Conservation (phyloP, 495 filamentous ascomycete genomes). For the Penicillium odoratum region DNA sequence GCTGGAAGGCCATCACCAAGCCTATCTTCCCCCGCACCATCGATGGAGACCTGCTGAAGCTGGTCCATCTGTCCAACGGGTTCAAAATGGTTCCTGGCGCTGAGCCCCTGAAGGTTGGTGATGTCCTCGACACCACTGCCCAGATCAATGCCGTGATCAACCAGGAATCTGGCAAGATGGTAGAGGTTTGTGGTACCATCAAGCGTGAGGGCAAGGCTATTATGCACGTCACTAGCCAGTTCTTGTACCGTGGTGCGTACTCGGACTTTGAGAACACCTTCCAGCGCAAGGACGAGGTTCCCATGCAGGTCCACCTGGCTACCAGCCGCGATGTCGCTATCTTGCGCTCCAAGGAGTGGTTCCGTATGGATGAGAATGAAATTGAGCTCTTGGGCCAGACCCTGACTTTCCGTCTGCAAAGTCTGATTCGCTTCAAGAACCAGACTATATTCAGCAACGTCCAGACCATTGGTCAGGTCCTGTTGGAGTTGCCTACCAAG, state of each 20-base stretch:
- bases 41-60: conserved; percentile 90
- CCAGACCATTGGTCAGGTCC: conserved; percentile 87
- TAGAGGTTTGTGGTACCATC: conserved; percentile 97
- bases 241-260: conserved; percentile 92
- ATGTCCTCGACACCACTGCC: conserved; percentile 88
- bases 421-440: conserved; percentile 91
- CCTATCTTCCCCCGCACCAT: conserved; percentile 95
- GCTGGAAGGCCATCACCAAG: conserved; percentile 99
- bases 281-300: conserved; percentile 93
- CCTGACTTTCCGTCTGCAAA: conserved; percentile 93
- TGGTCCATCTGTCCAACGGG: conserved; percentile 93
- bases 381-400: conserved; percentile 87
- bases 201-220: conserved; percentile 81
- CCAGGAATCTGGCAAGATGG: conserved; percentile 98
- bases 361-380: conserved; percentile 76
- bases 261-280: conserved; percentile 96
- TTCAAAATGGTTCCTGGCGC: conserved; percentile 99
- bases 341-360: conserved; percentile 95
- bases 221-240: conserved; percentile 98
- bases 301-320: conserved; percentile 87
- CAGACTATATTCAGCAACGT: conserved; percentile 89
- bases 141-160: conserved; percentile 98
- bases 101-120: conserved; percentile 89
- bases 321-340: conserved; percentile 90
- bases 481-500: conserved; percentile 94